Base-by-base conservation (phyloP, 345 rosid genomes). In the Syzygium jambos region DNA sequence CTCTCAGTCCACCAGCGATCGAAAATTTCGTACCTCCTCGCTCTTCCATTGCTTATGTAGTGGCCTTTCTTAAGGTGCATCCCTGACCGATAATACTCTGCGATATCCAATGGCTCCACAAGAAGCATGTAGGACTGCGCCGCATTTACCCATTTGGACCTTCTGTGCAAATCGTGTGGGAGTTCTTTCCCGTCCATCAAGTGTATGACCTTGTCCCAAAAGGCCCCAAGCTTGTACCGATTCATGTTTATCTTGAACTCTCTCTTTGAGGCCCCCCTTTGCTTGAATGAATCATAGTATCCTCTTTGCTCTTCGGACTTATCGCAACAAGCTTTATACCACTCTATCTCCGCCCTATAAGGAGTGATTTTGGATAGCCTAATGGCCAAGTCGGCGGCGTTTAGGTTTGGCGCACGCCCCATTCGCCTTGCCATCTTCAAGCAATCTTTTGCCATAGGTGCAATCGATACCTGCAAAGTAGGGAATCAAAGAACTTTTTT, bases 21-120 rank as follows among this genome's bases (percentile, higher is more conserved):
- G 3, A 95, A 92, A 46, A 93, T 91, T 88, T 85, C 90, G 53
- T 95, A 96, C 90, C 98, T 95, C 90, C 94, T 94, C 52, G 86
- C 93, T 89, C 99, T 93, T 78, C 96, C 96, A 52, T 90, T 80
- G 84, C 80, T 57, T 15, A 91, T 73, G 91, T 98, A 98, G 87
- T 95, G 96, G 8, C 92, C 92, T 52, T 78, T 89, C 15, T 1
- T 29, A 1, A 23, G 87, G 87, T 91, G 91, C 85, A 3, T 46
- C 19, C 88, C 90, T 5, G 85, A 51, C 41, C 93, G 92, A 86
- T 98, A 98, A 80, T 96, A 98, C 17, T 90, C 89, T 0, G 99
- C 99, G 13, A 98, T 95, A 80, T 98, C 99, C 51, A 98, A 88
- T 82, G 99, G 99, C 89, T 98, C 99, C 3, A 94, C 94, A 6